Conservation (phyloP, 2,329 filamentous ascomycete species). For the Paraconiothyrium brasiliense region DNA sequence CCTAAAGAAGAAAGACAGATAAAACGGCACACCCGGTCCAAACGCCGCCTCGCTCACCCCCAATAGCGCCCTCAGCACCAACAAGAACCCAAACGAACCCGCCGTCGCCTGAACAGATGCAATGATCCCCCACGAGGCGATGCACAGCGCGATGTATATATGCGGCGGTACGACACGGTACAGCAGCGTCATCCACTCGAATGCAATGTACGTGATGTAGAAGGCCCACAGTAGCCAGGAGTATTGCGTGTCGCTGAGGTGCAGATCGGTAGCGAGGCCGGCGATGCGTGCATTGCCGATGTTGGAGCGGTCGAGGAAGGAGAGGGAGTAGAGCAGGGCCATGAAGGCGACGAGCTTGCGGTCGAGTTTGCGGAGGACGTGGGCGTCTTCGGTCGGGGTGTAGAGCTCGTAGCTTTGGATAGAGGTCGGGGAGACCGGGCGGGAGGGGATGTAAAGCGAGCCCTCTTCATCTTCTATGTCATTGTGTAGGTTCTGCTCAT, state of each 20-base stretch:
- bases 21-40: slow-evolving; percentile 70
- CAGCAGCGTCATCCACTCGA: slow-evolving; percentile 73
- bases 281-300: slow-evolving; percentile 72
- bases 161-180: slow-evolving; percentile 69
- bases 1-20: slow-evolving; percentile 70
- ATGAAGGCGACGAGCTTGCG: slow-evolving; percentile 80
- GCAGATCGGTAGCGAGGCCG: slow-evolving; percentile 63
- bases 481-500: not conserved
- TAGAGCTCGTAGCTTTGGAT: slow-evolving; percentile 62
- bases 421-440: slow-evolving; percentile 36
- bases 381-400: slow-evolving; percentile 74
- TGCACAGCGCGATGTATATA: slow-evolving; percentile 69
- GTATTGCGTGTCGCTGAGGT: slow-evolving; percentile 65
- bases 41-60: slow-evolving; percentile 70
- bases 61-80: slow-evolving; percentile 68
- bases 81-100: slow-evolving; percentile 61
- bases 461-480: not conserved
- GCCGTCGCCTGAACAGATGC: slow-evolving; percentile 73
- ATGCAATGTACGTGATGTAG: slow-evolving; percentile 70
- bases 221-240: slow-evolving; percentile 70
- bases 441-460: not conserved
- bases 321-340: slow-evolving; percentile 82
- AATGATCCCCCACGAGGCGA: slow-evolving; percentile 80
- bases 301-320: slow-evolving; percentile 85
- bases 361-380: slow-evolving; percentile 79